Evolutionary conservation across 768 basidiomycete species (phyloP).

Genomic region (Leccinum truebloodii): DNA sequence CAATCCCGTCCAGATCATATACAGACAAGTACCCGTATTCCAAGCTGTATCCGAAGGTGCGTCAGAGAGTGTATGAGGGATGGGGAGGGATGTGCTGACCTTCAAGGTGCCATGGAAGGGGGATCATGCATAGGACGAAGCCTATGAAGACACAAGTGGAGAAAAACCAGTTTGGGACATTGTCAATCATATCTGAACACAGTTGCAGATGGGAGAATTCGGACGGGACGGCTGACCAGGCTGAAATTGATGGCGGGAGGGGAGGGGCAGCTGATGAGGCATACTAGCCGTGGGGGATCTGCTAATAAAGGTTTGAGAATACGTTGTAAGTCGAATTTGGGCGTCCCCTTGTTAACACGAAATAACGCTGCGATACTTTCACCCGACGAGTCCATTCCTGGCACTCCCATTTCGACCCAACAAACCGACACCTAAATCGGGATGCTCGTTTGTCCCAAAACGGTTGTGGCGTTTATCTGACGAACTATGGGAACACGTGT

Average conservation of each 20-base stretch:
- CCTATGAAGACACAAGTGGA: slow-evolving; percentile 54
- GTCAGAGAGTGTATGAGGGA: background rate
- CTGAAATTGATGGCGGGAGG: slow-evolving; percentile 6
- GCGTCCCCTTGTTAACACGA: slow-evolving; percentile 27
- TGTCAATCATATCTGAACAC: slow-evolving; percentile 30
- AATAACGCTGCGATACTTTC: slow-evolving; percentile 5
- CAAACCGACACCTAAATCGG: slow-evolving; percentile 26
- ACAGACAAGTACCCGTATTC: slow-evolving; percentile 49
- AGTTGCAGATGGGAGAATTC: slow-evolving; percentile 19
- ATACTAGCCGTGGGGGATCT: background rate
- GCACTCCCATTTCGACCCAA: slow-evolving; percentile 27
- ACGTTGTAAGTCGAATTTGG: slow-evolving; percentile 31
- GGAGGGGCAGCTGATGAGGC: background rate
- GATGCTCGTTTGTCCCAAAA: slow-evolving; percentile 27
- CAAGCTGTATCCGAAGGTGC: slow-evolving; percentile 26
- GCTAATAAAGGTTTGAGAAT: slow-evolving; percentile 28
- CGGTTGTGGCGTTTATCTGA: slow-evolving; percentile 7
- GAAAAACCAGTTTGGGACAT: slow-evolving; percentile 38
- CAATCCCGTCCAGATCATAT: slow-evolving; percentile 47
- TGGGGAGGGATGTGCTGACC: slow-evolving; percentile 10
- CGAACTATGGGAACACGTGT: slow-evolving; percentile 15
- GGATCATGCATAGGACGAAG: slow-evolving; percentile 57
- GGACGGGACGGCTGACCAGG: slow-evolving; percentile 11
- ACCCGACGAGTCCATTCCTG: slow-evolving; percentile 8
- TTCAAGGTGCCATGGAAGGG: slow-evolving; percentile 65